Conservation (phyloP, 2,329 filamentous ascomycete species). For the Aspergillus tanneri region DNA sequence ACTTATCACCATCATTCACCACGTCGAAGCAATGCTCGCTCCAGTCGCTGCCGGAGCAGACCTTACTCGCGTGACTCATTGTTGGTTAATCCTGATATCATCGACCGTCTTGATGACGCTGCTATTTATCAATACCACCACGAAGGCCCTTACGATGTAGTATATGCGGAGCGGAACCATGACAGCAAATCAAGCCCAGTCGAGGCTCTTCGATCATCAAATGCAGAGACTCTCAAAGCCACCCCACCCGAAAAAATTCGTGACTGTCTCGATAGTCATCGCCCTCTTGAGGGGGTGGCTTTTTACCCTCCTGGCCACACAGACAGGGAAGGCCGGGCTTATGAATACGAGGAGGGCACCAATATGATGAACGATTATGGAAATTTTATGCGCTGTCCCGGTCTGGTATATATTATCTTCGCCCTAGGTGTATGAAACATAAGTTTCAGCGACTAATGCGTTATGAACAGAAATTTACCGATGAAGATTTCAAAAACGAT, state of each 20-base stretch:
- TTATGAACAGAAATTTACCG: conserved; percentile 37
- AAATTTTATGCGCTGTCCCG: conserved; percentile 73
- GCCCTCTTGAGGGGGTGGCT: conserved; percentile 78
- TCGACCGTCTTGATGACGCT: conserved; percentile 73
- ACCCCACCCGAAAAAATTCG: conserved; percentile 75
- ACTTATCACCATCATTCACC: conserved; percentile 4
- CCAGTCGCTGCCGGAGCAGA: too few species aligned
- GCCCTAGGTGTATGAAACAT: neutral
- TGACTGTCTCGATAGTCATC: conserved; percentile 70
- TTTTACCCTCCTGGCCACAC: conserved; percentile 69
- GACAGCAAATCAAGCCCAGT: conserved; percentile 65
- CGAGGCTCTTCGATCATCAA: conserved; percentile 70
- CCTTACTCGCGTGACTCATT: conserved; percentile 25
- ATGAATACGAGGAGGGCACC: conserved; percentile 80
- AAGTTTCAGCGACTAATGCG: neutral
- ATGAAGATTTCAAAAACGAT: conserved; percentile 42
- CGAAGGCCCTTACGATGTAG: conserved; percentile 85
- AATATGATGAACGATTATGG: conserved; percentile 71
- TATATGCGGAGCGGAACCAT: conserved; percentile 70
- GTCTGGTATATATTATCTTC: conserved; percentile 58
- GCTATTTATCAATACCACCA: conserved; percentile 76
- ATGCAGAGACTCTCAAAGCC: conserved; percentile 73
- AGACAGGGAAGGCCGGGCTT: conserved; percentile 67
- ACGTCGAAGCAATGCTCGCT: too few species aligned
- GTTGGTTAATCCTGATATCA: conserved; percentile 66